Conservation (phyloP, 257 asterid genomes). For the Agastache rugosa region DNA sequence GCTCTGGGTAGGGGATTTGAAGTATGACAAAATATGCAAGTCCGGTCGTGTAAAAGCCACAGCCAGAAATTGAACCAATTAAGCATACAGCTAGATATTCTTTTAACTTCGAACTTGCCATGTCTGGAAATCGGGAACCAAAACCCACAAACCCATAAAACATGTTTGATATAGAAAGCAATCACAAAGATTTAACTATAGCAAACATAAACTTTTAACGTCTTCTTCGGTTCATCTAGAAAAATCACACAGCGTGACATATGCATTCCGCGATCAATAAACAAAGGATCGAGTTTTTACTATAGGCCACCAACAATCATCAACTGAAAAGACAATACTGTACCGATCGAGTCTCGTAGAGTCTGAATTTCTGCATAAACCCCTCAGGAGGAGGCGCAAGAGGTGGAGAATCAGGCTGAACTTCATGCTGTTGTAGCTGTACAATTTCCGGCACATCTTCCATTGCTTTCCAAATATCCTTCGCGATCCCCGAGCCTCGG, state of each 20-base stretch:
- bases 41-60: slow-evolving; percentile 15
- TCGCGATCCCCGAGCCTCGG: slow-evolving; percentile 77
- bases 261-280: slow-evolving; percentile 22
- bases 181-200: slow-evolving; percentile 21
- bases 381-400: slow-evolving; percentile 49
- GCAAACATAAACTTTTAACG: slow-evolving; percentile 29
- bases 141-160: slow-evolving; percentile 14
- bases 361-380: slow-evolving; percentile 91
- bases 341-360: slow-evolving; percentile 94
- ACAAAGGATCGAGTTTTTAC: slow-evolving; percentile 23
- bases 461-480: slow-evolving; percentile 44
- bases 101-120: slow-evolving; percentile 28
- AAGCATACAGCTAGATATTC: slow-evolving; percentile 8
- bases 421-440: slow-evolving; percentile 45
- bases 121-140: slow-evolving; percentile 24
- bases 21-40: slow-evolving; percentile 25
- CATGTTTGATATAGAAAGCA: slow-evolving; percentile 28
- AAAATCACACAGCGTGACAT: slow-evolving; percentile 29
- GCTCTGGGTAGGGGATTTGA: slow-evolving; percentile 28
- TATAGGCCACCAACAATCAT: slow-evolving; percentile 30
- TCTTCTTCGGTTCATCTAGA: slow-evolving; percentile 17
- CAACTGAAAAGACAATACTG: slow-evolving; percentile 19
- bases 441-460: slow-evolving; percentile 49
- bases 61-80: slow-evolving; percentile 7
- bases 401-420: slow-evolving; percentile 43